These are phyloP conservation scores for Agaricus bisporus DNA, from an alignment of 768 basidiomycete genomes.

Conservation along the genomic window DNA sequence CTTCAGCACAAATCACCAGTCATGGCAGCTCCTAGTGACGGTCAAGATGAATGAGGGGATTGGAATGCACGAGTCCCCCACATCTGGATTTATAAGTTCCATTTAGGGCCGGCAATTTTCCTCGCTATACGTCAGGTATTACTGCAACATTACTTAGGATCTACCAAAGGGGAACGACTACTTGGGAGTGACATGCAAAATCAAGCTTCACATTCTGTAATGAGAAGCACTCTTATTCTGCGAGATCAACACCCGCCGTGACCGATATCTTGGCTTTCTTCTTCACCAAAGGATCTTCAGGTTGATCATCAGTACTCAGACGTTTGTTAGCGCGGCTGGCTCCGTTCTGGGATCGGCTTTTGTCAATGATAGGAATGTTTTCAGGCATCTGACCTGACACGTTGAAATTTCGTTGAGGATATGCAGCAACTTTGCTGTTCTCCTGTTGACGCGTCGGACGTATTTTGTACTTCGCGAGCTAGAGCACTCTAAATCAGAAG, in stretches of 20 bases:
- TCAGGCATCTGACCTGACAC: slow-evolving; percentile 32
- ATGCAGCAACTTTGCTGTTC: not conserved
- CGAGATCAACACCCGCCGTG: slow-evolving; percentile 63
- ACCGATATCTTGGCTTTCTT: slow-evolving; percentile 67
- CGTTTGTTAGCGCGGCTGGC: slow-evolving; percentile 20
- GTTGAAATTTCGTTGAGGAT: not conserved
- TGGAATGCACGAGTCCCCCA: not conserved
- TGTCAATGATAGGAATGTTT: slow-evolving; percentile 21
- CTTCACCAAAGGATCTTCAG: slow-evolving; percentile 33
- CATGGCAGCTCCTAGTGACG: slow-evolving; percentile 29
- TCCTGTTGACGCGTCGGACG: slow-evolving; percentile 5
- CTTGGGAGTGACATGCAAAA: not conserved
- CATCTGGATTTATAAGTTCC: not conserved
- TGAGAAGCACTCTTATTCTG: slow-evolving; percentile 39
- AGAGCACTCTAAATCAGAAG: not conserved
- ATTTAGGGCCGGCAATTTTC: slow-evolving; percentile 12
- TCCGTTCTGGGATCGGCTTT: not conserved
- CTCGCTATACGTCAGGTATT: not conserved
- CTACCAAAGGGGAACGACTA: not conserved
- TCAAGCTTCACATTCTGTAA: not conserved
- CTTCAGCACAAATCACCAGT: slow-evolving; percentile 34
- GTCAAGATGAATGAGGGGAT: slow-evolving; percentile 42
- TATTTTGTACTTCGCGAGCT: slow-evolving; percentile 11
- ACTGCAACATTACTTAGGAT: too few relatives aligned
- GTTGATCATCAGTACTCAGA: slow-evolving; percentile 21